Conservation (phyloP, 257 asterid species). For the Solanum chiquidenum region DNA sequence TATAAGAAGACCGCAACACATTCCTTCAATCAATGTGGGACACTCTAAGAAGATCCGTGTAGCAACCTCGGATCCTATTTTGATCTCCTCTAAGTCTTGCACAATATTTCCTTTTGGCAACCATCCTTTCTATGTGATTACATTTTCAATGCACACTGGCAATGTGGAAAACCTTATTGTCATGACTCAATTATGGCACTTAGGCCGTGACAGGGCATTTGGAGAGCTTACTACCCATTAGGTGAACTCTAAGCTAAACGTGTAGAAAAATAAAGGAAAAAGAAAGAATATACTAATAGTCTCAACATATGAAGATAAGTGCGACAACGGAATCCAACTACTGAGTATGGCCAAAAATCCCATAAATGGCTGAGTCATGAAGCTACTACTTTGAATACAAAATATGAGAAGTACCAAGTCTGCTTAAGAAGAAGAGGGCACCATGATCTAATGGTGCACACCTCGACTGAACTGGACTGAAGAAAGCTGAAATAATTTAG, state of each 20-base stretch:
- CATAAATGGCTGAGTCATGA: background rate
- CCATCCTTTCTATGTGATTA: background rate
- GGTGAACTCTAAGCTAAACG: background rate
- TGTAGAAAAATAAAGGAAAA: background rate
- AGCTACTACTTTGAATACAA: background rate
- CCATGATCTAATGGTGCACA: background rate
- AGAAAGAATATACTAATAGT: background rate
- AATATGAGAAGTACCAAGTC: background rate
- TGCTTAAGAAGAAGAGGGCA: background rate
- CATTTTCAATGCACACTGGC: background rate
- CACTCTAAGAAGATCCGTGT: background rate
- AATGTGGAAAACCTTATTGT: background rate
- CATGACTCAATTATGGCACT: background rate
- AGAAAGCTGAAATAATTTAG: background rate
- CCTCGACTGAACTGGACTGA: background rate
- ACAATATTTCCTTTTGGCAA: background rate
- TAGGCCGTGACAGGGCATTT: background rate
- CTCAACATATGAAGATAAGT: background rate
- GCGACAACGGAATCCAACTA: background rate
- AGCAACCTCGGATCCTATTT: background rate
- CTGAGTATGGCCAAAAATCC: background rate
- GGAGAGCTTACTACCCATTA: background rate
- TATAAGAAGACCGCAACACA: background rate
- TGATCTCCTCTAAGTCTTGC: background rate
- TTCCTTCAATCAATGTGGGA: background rate